Conservation (phyloP, 768 basidiomycete genomes). For the Boletus rubroflammeus region DNA sequence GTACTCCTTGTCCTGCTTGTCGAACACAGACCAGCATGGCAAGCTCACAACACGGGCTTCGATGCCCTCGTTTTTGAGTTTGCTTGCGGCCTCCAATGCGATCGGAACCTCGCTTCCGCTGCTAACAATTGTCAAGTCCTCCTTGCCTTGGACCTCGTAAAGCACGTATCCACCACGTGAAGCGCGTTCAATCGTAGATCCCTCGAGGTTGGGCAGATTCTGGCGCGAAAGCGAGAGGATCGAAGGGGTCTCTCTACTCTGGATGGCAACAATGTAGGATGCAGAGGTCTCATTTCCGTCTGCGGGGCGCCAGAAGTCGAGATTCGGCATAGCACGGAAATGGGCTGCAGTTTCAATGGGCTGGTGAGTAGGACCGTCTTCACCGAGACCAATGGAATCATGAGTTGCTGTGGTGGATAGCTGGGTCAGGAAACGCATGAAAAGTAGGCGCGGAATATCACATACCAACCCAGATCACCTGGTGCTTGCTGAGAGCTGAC, state of each 20-base stretch:
- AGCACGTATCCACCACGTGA: slow-evolving; percentile 85
- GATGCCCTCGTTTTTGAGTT: slow-evolving; percentile 73
- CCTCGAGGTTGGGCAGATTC: slow-evolving; percentile 90
- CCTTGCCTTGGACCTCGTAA: slow-evolving; percentile 64
- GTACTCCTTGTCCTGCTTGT: slow-evolving; percentile 78
- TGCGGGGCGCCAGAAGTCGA: slow-evolving; percentile 89
- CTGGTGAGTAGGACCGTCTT: slow-evolving; percentile 96
- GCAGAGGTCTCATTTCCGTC: slow-evolving; percentile 98
- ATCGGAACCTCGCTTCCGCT: slow-evolving; percentile 88
- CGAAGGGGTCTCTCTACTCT: slow-evolving; percentile 74
- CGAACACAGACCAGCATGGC: slow-evolving; percentile 88
- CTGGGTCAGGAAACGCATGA: neutral
- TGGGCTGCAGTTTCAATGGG: slow-evolving; percentile 87
- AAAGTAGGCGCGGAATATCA: slow-evolving; percentile 12
- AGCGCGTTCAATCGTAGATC: slow-evolving; percentile 82
- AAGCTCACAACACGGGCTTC: slow-evolving; percentile 82
- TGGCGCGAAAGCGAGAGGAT: slow-evolving; percentile 81
- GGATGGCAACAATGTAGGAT: slow-evolving; percentile 77
- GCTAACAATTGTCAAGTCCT: slow-evolving; percentile 87
- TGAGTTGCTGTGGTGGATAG: slow-evolving; percentile 64
- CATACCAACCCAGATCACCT: slow-evolving; percentile 91
- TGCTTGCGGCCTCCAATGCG: slow-evolving; percentile 79
- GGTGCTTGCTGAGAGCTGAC: slow-evolving; percentile 84
- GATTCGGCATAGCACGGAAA: slow-evolving; percentile 86
- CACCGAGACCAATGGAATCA: slow-evolving; percentile 89